Evolutionary conservation across 2,329 filamentous ascomycete genomes (phyloP), one percentile per base, ranked within the genome.

Genomic region (Microdochium trichocladiopsis): DNA sequence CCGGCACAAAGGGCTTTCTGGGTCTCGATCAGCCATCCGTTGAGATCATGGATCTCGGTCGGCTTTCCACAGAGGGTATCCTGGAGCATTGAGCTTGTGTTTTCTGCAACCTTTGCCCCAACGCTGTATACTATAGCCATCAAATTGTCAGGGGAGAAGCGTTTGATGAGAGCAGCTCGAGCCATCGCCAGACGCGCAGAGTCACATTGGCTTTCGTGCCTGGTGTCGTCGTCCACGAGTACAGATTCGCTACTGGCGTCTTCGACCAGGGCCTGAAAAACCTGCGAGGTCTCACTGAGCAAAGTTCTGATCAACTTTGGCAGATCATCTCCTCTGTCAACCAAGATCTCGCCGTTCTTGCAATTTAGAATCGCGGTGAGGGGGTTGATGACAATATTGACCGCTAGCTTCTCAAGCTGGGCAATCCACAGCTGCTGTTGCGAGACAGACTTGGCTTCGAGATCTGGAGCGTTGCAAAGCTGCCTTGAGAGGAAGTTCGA

Each of bases 381-480:
- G 0, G 93, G 90, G 63, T 96, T 95, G 61, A 96, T 82, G 28
- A 92, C 74, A 33, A 82, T 77, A 63, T 95, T 96, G 50, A 92
- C 75, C 1, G 88, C 87, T 1, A 96, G 75, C 66, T 96, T 96
- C 62, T 95, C 89, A 2, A 96, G 78, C 70, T 96, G 92, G n/a
- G 77, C 61, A 10, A 75, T 57, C 74, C 77, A 79, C 16, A 84
- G 65, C 47, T 80, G 73, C 2, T 68, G 56, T 11, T 67, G 63
- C 2, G 69, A 56, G 4, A 79, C 71, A 22, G 60, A 53, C 9
- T 60, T 68, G 0, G 71, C 74, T 12, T 67, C 63, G 2, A 84
- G 68, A 18, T 69, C 60, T 2, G 75, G 70, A 0, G 77, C 72
- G 2, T 60, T 52, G 2, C 71, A 55, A 22, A 84, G 64, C 53